Percentiles rank a stretch among this genome's conserved stretches.
Conservation (phyloP, 164 flowering plant species). For the Pachysandra terminalis region DNA sequence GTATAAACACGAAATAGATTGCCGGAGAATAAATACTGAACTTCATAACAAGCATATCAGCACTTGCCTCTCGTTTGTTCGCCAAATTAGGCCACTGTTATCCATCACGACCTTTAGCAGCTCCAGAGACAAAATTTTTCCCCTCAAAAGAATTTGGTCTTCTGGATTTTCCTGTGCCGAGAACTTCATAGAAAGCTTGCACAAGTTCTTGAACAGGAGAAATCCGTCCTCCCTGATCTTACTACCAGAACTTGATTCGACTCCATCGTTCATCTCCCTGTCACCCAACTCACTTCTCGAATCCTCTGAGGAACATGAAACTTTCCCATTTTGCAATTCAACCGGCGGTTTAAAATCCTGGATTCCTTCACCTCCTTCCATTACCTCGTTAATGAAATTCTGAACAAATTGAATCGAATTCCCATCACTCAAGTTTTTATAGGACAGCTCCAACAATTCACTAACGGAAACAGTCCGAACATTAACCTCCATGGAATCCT, state of each 20-base stretch:
- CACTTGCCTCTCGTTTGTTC: slow-evolving; percentile 72
- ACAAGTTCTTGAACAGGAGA: slow-evolving; percentile 74
- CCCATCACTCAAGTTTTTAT: slow-evolving; percentile 75
- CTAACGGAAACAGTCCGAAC: slow-evolving; percentile 46
- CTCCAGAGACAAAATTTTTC: slow-evolving; percentile 87
- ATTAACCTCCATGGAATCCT: slow-evolving; percentile 50
- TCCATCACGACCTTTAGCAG: slow-evolving; percentile 74
- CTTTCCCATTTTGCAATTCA: slow-evolving; percentile 26
- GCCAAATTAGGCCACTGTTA: slow-evolving; percentile 79
- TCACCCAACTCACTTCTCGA: slow-evolving; percentile 19
- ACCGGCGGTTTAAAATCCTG: slow-evolving; percentile 16
- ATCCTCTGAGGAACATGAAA: slow-evolving; percentile 2
- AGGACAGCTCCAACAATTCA: slow-evolving; percentile 73
- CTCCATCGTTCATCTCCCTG: slow-evolving; percentile 21
- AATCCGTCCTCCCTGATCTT: slow-evolving; percentile 88
- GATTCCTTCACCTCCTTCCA: slow-evolving; percentile 40
- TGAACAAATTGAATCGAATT: slow-evolving; percentile 70
- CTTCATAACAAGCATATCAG: background rate
- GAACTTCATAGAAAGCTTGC: slow-evolving; percentile 96
- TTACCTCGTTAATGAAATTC: slow-evolving; percentile 62
- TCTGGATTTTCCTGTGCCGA: slow-evolving; percentile 78
- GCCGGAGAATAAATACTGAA: background rate
- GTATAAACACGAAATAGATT: background rate
- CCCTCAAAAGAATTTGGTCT: slow-evolving; percentile 86
- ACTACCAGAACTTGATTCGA: slow-evolving; percentile 35